A percentile compares a stretch with the other conserved stretches of the same genome.
Evolutionary conservation across 306 rosid species (phyloP).

Genomic region (Begonia masoniana): DNA sequence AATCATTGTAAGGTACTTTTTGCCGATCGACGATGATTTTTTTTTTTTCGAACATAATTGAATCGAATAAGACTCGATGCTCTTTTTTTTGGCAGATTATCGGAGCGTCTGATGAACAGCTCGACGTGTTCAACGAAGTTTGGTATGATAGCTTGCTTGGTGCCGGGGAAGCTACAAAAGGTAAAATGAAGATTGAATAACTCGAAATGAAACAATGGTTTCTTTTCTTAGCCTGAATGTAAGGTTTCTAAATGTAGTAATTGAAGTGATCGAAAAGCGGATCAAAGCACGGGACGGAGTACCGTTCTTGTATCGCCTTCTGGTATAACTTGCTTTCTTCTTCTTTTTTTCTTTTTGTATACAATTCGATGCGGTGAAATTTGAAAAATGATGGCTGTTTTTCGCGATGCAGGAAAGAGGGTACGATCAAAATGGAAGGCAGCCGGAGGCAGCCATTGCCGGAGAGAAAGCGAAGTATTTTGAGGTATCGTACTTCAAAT

Average conservation of each 20-base stretch:
- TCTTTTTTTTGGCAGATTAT: conserved; percentile 34
- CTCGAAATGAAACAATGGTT: not conserved
- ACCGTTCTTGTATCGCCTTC: conserved; percentile 63
- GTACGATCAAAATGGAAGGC: conserved; percentile 35
- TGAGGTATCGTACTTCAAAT: conserved; percentile 42
- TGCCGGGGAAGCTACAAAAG: conserved; percentile 39
- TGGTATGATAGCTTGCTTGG: conserved; percentile 63
- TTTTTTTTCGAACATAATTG: not conserved
- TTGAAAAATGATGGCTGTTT: not conserved
- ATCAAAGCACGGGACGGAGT: conserved; percentile 45
- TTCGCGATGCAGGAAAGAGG: conserved; percentile 50
- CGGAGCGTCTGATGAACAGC: conserved; percentile 87
- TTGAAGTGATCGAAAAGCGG: conserved; percentile 42
- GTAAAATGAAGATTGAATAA: conserved; percentile 19
- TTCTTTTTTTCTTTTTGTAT: not conserved
- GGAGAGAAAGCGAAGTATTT: conserved; percentile 42
- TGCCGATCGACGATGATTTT: not conserved
- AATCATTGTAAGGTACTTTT: conserved; percentile 45
- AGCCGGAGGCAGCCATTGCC: conserved; percentile 37
- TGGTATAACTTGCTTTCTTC: conserved; percentile 29
- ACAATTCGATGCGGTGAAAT: not conserved
- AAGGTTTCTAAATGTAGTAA: conserved; percentile 24
- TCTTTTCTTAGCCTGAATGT: conserved; percentile 7
- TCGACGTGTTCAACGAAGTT: conserved; percentile 72
- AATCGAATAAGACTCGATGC: not conserved